These are phyloP conservation scores for Colletotrichum shisoi DNA, from an alignment of 2,329 filamentous ascomycete species.

Conservation along the genomic window DNA sequence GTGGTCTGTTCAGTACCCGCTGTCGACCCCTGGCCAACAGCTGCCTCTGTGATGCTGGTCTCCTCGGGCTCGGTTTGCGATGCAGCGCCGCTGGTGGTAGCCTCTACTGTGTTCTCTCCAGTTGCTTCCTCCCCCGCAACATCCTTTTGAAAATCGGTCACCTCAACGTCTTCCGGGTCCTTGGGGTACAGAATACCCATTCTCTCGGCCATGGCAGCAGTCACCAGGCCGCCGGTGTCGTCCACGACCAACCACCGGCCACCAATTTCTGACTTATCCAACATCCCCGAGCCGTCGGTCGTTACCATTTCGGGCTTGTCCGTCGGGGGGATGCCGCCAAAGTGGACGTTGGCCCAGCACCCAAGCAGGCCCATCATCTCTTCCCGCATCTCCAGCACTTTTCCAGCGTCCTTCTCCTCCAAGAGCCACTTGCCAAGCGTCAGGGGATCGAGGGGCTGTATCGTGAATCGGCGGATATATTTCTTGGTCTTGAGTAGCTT, in stretches of 20 bases:
- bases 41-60: slow-evolving; percentile 5
- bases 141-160: slow-evolving; percentile 44
- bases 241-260: slow-evolving; percentile 82
- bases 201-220: slow-evolving; percentile 84
- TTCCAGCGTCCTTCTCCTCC: slow-evolving; percentile 54
- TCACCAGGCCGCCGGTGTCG: slow-evolving; percentile 82
- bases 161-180: slow-evolving; percentile 45
- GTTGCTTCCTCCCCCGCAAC: slow-evolving; percentile 29
- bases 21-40: slow-evolving; percentile 8
- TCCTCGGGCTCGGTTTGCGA: slow-evolving; percentile 11
- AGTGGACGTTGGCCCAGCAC: slow-evolving; percentile 91
- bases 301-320: slow-evolving; percentile 37
- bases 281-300: slow-evolving; percentile 67
- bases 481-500: slow-evolving; percentile 93
- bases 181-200: slow-evolving; percentile 78
- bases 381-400: slow-evolving; percentile 49
- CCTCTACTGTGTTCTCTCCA: slow-evolving; percentile 24
- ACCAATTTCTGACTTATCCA: slow-evolving; percentile 64
- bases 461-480: slow-evolving; percentile 86
- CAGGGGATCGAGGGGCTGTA: slow-evolving; percentile 82
- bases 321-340: slow-evolving; percentile 56
- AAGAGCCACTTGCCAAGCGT: slow-evolving; percentile 79
- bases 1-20: background rate
- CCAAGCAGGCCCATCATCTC: slow-evolving; percentile 69
- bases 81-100: background rate